These are phyloP conservation scores for Hypoxylon subgilvum DNA, from an alignment of 495 filamentous ascomycete species.

Conservation along the genomic window DNA sequence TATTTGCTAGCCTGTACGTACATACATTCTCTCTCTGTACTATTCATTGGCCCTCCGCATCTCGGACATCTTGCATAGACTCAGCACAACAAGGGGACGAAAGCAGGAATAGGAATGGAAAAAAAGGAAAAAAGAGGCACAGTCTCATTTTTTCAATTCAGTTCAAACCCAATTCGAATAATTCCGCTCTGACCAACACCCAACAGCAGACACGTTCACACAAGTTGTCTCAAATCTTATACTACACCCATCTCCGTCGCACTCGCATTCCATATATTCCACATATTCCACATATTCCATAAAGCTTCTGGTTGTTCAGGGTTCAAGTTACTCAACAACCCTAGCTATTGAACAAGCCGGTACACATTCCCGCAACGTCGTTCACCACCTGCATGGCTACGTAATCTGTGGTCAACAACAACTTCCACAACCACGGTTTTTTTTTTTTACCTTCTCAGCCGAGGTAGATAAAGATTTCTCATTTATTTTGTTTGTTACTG, in stretches of 20 bases:
- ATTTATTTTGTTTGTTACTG: slow-evolving; percentile 15
- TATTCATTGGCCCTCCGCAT: slow-evolving; percentile 23
- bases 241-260: not conserved
- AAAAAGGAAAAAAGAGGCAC: slow-evolving; percentile 26
- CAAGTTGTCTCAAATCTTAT: slow-evolving; percentile 3
- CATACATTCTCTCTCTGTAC: slow-evolving; percentile 1
- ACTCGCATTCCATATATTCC: no score
- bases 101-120: slow-evolving; percentile 21
- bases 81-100: slow-evolving; percentile 28
- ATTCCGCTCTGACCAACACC: slow-evolving; percentile 34
- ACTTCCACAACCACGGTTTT: slow-evolving; percentile 7
- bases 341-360: slow-evolving; percentile 15
- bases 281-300: no score
- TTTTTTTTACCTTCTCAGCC: no score
- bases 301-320: no score
- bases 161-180: slow-evolving; percentile 10
- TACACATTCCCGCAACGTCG: slow-evolving; percentile 33
- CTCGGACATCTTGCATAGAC: slow-evolving; percentile 25
- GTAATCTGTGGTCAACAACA: slow-evolving; percentile 40
- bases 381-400: slow-evolving; percentile 43
- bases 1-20: slow-evolving; percentile 29
- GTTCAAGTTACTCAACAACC: no score
- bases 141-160: not conserved
- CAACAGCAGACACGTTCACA: slow-evolving; percentile 31
- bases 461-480: slow-evolving; percentile 25